phyloP scores from a whole-genome alignment of 2,329 filamentous ascomycete species.

The Epichloe scottii region DNA sequence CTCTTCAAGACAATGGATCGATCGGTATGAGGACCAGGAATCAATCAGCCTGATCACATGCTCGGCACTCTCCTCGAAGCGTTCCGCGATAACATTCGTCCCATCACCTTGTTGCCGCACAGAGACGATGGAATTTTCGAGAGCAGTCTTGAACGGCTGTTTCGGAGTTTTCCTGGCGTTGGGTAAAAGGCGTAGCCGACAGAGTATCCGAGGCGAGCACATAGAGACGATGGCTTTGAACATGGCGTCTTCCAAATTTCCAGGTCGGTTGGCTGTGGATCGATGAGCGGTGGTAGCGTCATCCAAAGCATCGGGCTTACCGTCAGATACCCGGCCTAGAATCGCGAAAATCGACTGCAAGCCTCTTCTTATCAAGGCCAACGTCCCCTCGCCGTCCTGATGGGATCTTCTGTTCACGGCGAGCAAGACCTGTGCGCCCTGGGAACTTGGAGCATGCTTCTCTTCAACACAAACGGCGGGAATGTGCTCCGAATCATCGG shows the following conservation, averaged over 20 bases:
- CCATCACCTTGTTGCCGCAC: not conserved
- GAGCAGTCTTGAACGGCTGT: not conserved
- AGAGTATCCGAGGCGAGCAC: conserved; percentile 18
- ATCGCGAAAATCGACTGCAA: not conserved
- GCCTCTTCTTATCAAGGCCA: not conserved
- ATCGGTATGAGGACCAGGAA: not conserved
- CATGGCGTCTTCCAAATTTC: conserved; percentile 8
- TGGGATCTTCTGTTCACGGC: conserved; percentile 18
- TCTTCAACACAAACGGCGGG: conserved; percentile 23
- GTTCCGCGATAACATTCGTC: not conserved
- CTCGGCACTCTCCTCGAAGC: not conserved
- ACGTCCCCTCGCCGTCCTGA: not conserved
- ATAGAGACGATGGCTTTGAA: conserved; percentile 19
- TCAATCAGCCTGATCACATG: not conserved
- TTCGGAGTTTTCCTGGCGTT: not conserved
- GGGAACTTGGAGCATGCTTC: not conserved
- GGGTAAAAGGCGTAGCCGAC: conserved; percentile 13
- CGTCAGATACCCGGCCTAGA: not conserved
- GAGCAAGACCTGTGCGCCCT: conserved; percentile 15
- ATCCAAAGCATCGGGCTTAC: not conserved
- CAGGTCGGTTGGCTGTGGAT: not conserved
- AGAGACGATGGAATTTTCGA: not conserved
- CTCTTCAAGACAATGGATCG: not conserved
- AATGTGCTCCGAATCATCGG: conserved; percentile 18
- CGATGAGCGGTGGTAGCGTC: too few species aligned